A percentile compares a stretch with the other conserved stretches of the same genome.
Conservation (phyloP, 106 monocot species). For the Dendrobium nobile region DNA sequence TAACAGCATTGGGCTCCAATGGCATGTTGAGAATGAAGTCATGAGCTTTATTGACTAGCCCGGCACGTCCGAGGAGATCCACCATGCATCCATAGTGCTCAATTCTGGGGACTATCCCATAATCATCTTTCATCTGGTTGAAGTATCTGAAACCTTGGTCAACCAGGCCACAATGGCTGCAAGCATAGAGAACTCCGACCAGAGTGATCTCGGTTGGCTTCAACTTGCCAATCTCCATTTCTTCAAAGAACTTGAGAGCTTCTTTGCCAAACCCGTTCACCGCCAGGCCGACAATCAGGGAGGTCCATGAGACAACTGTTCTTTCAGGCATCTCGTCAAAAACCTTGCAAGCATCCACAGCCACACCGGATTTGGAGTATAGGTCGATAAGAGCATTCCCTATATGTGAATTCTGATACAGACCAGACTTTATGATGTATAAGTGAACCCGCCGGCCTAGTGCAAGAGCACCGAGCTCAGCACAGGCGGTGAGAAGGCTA, state of each 20-base stretch:
- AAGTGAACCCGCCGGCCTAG: slow-evolving; percentile 59
- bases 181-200: slow-evolving; percentile 72
- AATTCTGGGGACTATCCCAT: slow-evolving; percentile 49
- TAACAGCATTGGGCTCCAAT: slow-evolving; percentile 51
- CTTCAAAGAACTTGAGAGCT: slow-evolving; percentile 43
- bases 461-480: slow-evolving; percentile 61
- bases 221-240: slow-evolving; percentile 54
- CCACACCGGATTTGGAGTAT: slow-evolving; percentile 67
- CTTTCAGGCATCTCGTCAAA: slow-evolving; percentile 60
- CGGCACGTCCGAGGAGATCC: slow-evolving; percentile 72
- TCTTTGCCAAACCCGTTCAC: slow-evolving; percentile 52
- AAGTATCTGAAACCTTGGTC: slow-evolving; percentile 62
- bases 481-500: slow-evolving; percentile 65
- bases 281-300: slow-evolving; percentile 53
- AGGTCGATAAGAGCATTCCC: slow-evolving; percentile 73
- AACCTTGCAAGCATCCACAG: slow-evolving; percentile 36
- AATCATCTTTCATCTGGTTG: slow-evolving; percentile 39
- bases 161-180: slow-evolving; percentile 82
- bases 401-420: slow-evolving; percentile 44
- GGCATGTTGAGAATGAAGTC: slow-evolving; percentile 57
- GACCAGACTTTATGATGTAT: slow-evolving; percentile 38
- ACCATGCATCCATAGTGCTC: slow-evolving; percentile 93
- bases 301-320: slow-evolving; percentile 54
- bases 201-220: slow-evolving; percentile 71
- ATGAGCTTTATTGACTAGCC: slow-evolving; percentile 54